Evolutionary conservation across 208 protist species (phyloP).

Genomic region (Lotmaria passim): DNA sequence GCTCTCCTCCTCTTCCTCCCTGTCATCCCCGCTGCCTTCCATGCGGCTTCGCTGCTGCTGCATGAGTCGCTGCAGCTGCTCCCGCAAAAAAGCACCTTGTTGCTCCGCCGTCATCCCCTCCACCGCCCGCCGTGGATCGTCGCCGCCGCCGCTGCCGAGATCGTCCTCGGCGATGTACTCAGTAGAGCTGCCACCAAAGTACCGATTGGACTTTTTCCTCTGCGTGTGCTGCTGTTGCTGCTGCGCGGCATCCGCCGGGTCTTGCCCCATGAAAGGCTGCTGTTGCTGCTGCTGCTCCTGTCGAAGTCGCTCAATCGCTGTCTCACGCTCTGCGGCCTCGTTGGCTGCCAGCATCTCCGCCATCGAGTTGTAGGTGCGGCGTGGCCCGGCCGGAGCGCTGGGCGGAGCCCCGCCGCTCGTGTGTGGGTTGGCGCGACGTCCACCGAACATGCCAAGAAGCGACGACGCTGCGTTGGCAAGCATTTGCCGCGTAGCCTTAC

Average conservation of each 20-base stretch:
- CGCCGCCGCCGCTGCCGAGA: constrained; percentile 14
- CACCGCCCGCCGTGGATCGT: not conserved
- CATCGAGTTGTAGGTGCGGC: constrained; percentile 49
- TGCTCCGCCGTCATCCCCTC: constrained; percentile 15
- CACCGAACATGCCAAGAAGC: constrained; percentile 18
- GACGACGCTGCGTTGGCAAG: constrained; percentile 29
- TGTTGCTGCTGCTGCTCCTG: constrained; percentile 30
- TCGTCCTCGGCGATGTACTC: constrained; percentile 49
- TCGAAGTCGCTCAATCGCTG: constrained; percentile 29
- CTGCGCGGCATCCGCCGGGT: constrained; percentile 20
- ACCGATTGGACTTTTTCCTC: constrained; percentile 60
- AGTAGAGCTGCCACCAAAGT: constrained; percentile 71
- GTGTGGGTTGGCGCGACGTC: constrained; percentile 2
- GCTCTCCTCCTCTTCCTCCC: constrained; percentile 1
- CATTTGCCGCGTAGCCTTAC: constrained; percentile 9
- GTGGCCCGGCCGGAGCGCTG: not conserved
- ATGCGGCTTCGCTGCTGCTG: constrained; percentile 12
- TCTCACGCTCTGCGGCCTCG: constrained; percentile 42
- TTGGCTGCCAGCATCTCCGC: constrained; percentile 51
- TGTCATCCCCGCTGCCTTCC: constrained; percentile 14
- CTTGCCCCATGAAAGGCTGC: constrained; percentile 4
- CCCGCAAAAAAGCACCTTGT: constrained; percentile 25
- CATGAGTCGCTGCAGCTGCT: constrained; percentile 33
- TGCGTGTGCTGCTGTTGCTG: constrained; percentile 11
- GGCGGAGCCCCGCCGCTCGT: not conserved